A percentile compares a stretch with the other conserved stretches of the same genome.
phyloP scores from a whole-genome alignment of 805 yeast species.

The Candida hungchunana region DNA sequence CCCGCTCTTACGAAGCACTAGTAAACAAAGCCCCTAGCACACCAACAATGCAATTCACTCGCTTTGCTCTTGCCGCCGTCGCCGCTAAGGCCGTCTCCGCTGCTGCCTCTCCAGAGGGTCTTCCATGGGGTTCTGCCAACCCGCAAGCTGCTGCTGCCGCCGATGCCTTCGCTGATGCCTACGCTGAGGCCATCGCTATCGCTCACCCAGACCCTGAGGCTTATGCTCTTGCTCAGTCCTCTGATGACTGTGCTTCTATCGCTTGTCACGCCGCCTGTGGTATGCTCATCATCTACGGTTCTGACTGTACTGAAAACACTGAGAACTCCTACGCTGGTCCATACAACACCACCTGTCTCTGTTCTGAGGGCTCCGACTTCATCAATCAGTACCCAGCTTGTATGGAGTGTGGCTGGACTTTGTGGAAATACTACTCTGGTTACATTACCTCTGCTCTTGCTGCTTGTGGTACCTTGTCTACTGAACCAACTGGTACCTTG shows the following conservation, averaged over 20 bases:
- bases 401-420: constrained; percentile 35
- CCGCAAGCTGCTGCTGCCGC: constrained; percentile 16
- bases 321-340: constrained; percentile 17
- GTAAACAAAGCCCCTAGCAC: no score
- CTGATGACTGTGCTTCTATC: constrained; percentile 26
- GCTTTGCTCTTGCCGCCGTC: constrained; percentile 12
- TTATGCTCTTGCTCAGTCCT: constrained; percentile 24
- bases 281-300: constrained; percentile 29
- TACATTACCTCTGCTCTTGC: constrained; percentile 27
- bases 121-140: constrained; percentile 19
- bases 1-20: no score
- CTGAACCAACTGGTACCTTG: constrained; percentile 32
- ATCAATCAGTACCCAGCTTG: constrained; percentile 24
- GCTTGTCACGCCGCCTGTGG: constrained; percentile 33
- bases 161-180: constrained; percentile 14
- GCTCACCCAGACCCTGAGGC: constrained; percentile 27
- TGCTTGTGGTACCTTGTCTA: constrained; percentile 24
- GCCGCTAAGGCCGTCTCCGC: constrained; percentile 11
- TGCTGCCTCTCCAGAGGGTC: constrained; percentile 9
- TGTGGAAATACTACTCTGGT: constrained; percentile 29
- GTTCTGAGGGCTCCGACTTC: constrained; percentile 23
- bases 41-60: constrained; percentile 15
- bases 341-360: constrained; percentile 21
- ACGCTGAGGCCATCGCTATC: constrained; percentile 17
- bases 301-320: constrained; percentile 24